Percentiles rank a stretch among this genome's conserved stretches.
Evolutionary conservation across 2,329 filamentous ascomycete species (phyloP).

Genomic region (Calonectria montana): DNA sequence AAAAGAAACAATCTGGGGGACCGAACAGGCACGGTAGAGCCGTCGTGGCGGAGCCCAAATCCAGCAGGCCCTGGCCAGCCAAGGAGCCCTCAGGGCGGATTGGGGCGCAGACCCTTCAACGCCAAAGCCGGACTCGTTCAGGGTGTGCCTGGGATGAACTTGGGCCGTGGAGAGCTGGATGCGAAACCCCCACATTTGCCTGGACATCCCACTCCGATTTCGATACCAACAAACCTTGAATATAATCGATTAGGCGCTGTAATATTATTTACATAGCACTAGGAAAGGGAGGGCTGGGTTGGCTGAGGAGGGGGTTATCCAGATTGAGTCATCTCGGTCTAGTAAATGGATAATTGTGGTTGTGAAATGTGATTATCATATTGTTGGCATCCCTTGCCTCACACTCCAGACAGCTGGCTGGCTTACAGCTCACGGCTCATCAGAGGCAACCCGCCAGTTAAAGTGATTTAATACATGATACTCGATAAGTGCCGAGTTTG

Average conservation of each 20-base stretch:
- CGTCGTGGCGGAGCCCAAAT: slow-evolving; percentile 17
- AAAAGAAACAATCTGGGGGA: slow-evolving; percentile 16
- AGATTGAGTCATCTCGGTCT: not conserved
- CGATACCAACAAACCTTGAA: slow-evolving; percentile 2
- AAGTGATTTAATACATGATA: not conserved
- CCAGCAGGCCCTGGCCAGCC: not conserved
- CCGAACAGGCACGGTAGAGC: slow-evolving; percentile 15
- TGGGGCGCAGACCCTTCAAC: slow-evolving; percentile 18
- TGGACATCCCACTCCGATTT: slow-evolving; percentile 9
- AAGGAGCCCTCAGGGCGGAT: slow-evolving; percentile 6
- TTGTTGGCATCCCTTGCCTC: slow-evolving; percentile 23
- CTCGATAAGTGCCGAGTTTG: slow-evolving; percentile 2
- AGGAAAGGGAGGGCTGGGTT: not conserved
- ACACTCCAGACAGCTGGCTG: slow-evolving; percentile 4
- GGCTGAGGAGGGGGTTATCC: not conserved
- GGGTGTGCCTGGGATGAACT: slow-evolving; percentile 3
- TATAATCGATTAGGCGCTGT: slow-evolving; percentile 10
- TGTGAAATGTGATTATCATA: slow-evolving; percentile 12
- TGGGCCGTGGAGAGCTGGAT: not conserved
- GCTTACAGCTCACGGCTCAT: not conserved
- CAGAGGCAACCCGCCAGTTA: slow-evolving; percentile 1
- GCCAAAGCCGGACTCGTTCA: not conserved
- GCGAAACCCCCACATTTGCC: slow-evolving; percentile 14
- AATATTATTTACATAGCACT: slow-evolving; percentile 1
- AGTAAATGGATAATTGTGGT: not conserved